These are phyloP conservation scores for Dendrothele bispora DNA, from an alignment of 768 basidiomycete species.

Conservation along the genomic window DNA sequence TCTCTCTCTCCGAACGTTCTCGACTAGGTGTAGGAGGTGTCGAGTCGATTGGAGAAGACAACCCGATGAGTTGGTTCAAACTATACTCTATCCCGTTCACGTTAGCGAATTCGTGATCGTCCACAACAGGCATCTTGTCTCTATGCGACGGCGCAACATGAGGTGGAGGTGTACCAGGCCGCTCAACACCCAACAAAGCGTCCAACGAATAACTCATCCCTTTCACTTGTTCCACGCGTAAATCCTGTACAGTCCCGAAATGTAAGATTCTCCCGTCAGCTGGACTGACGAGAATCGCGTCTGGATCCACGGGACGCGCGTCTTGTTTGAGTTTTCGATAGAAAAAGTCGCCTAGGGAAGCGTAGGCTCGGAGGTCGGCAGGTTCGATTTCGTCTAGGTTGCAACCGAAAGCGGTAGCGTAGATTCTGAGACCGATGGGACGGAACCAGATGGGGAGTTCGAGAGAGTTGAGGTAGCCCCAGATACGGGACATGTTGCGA, in stretches of 20 bases:
- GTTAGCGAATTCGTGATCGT: conserved; percentile 90
- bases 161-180: conserved; percentile 44
- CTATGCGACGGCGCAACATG: conserved; percentile 41
- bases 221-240: conserved; percentile 93
- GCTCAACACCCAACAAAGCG: conserved; percentile 82
- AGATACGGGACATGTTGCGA: conserved; percentile 91
- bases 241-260: conserved; percentile 79
- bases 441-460: conserved; percentile 94
- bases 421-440: conserved; percentile 85
- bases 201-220: conserved; percentile 96
- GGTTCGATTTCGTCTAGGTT: conserved; percentile 90
- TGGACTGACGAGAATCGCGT: conserved; percentile 81
- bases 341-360: conserved; percentile 93
- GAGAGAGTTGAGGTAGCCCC: conserved; percentile 94
- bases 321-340: conserved; percentile 85
- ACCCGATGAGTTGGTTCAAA: conserved; percentile 85
- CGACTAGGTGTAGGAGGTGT: conserved; percentile 35
- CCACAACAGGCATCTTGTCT: conserved; percentile 60
- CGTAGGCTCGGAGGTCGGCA: conserved; percentile 74
- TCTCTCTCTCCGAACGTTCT: no score
- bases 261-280: conserved; percentile 94
- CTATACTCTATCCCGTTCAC: conserved; percentile 98
- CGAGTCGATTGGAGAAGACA: conserved; percentile 36
- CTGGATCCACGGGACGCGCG: conserved; percentile 75
- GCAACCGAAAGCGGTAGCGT: conserved; percentile 88